Evolutionary conservation across 495 filamentous ascomycete species (phyloP).

Genomic region (Penicillium soppii): DNA sequence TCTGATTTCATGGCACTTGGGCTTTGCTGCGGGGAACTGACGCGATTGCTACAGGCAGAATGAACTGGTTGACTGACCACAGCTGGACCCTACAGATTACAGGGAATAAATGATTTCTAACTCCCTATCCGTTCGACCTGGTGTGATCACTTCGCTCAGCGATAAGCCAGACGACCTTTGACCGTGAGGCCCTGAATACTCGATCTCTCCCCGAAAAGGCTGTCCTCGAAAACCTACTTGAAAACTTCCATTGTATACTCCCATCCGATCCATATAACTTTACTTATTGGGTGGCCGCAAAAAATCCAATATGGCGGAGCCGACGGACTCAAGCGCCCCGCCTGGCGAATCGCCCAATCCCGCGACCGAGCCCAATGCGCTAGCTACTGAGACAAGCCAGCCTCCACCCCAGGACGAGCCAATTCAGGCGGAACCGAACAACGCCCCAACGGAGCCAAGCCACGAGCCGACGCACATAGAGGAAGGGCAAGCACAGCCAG

Average conservation of each 20-base stretch:
- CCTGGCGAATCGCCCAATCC: constrained; percentile 30
- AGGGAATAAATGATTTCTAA: constrained; percentile 33
- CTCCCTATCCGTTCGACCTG: constrained; percentile 21
- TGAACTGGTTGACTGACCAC: constrained; percentile 16
- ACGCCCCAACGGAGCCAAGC: neutral
- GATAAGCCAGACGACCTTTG: constrained; percentile 25
- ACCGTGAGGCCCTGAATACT: constrained; percentile 12
- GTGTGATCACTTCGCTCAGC: constrained; percentile 26
- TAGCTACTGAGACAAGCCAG: constrained; percentile 16
- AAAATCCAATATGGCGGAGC: constrained; percentile 34
- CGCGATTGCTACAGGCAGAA: neutral
- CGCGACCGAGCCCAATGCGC: constrained; percentile 22
- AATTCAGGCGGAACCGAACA: constrained; percentile 7
- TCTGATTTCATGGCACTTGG: neutral
- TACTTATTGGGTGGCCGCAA: constrained; percentile 4
- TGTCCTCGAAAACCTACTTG: neutral
- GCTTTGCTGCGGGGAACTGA: neutral
- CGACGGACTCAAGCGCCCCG: constrained; percentile 29
- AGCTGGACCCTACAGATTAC: constrained; percentile 9
- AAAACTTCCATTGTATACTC: neutral
- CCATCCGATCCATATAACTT: neutral
- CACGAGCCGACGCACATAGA: neutral
- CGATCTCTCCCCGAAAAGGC: constrained; percentile 3
- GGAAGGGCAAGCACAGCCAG: neutral
- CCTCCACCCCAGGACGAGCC: constrained; percentile 4